Evolutionary conservation across 352 stramenopile genomes (phyloP).

Genomic region (Phytophthora fragariaefolia): DNA sequence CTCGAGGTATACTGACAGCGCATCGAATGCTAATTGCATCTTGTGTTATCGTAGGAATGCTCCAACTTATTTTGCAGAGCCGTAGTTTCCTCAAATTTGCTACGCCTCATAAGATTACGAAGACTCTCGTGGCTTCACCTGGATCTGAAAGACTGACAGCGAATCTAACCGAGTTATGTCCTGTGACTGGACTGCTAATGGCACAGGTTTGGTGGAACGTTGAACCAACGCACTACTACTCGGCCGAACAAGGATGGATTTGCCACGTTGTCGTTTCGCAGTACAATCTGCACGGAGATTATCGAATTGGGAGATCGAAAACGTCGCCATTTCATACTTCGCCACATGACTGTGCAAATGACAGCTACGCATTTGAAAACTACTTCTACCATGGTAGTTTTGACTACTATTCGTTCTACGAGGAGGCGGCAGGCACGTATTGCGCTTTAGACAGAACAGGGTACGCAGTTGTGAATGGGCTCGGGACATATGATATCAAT

Average conservation of each 20-base stretch:
- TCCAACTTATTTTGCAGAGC: conserved; percentile 20
- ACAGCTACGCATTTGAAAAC: conserved; percentile 16
- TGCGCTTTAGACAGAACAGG: conserved; percentile 17
- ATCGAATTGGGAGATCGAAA: conserved; percentile 5
- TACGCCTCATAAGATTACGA: conserved; percentile 16
- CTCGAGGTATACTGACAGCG: background rate
- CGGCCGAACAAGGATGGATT: background rate
- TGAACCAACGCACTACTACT: conserved; percentile 22
- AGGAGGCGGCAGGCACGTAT: conserved; percentile 20
- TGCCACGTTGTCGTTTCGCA: conserved; percentile 25
- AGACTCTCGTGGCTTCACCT: background rate
- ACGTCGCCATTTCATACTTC: conserved; percentile 1
- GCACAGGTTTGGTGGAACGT: conserved; percentile 30
- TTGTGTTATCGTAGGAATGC: conserved; percentile 11
- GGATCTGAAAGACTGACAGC: background rate
- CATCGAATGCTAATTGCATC: conserved; percentile 11
- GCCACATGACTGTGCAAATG: background rate
- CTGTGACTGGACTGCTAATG: conserved; percentile 19
- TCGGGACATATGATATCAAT: conserved; percentile 22
- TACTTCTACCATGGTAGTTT: conserved; percentile 23
- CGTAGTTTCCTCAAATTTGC: conserved; percentile 23
- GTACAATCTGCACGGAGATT: conserved; percentile 20
- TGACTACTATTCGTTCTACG: conserved; percentile 25
- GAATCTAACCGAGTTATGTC: conserved; percentile 12
- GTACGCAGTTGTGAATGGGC: conserved; percentile 11